Evolutionary conservation across 75 land plant genomes (phyloP), one percentile per base, ranked within the genome.

Genomic region (Cryptomeria japonica): DNA sequence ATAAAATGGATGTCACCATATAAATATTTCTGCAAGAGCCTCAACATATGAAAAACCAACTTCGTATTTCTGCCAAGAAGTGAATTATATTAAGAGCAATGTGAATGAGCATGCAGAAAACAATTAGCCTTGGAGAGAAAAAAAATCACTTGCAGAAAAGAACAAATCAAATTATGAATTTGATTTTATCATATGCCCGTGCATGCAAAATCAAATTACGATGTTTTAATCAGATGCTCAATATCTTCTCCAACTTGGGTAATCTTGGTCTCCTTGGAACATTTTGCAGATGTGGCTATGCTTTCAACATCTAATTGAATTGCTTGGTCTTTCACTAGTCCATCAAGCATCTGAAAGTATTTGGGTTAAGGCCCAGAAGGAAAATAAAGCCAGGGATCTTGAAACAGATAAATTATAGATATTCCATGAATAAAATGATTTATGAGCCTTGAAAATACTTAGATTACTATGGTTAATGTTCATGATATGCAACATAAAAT

Each of bases 191-290:
- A 34, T 13, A 75, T 34, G 77, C 77, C 15, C 34, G 16, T 75
- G 77, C 77, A 13, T 12, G 8, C 39, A 32, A 55, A 85, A 51
- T 85, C 14, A 85, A 55, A 31, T 56, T 36, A 85, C 41, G 37
- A 61, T 13, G 25, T 55, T 51, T 13, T 92, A 13, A 94, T 84
- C 51, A 94, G 14, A 49, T 90, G 88, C 42, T 92, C 93, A 49
- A 98, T 95, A 86, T 98, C 99, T 83, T 90, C 92, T 87, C 96
- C 99, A 80, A 97, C 95, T 93, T 98, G 97, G 79, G 95, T 91
- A 85, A 97, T 90, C 87, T 93, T 95, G 6, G 86, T 41, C 49
- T 94, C 97, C 38, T 92, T 90, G 2, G 99, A 97, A 88, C 88
- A 87, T 87, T 88, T 91, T 73, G 99, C 96, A 70, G 90, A 87